Conservation (phyloP, 371 early-diverging fungal genomes). For the Mucor irregularis region DNA sequence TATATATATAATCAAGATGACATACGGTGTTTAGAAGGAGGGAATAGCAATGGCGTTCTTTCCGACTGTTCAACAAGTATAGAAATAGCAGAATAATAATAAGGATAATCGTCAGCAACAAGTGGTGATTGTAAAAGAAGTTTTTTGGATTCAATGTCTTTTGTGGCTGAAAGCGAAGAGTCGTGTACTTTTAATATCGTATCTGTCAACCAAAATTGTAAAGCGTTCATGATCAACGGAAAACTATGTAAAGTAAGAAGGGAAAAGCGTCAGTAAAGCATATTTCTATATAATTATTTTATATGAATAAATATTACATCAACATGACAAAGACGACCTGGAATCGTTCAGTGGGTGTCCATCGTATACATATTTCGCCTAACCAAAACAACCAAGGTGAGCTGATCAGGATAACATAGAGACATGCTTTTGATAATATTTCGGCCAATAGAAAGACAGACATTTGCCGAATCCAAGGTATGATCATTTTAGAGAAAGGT, state of each 20-base stretch:
- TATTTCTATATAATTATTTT: not conserved
- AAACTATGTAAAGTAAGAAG: constrained; percentile 25
- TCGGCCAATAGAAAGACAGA: constrained; percentile 32
- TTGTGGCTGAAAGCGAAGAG: not conserved
- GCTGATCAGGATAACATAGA: constrained; percentile 31
- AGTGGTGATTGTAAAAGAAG: not conserved
- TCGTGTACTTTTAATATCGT: constrained; percentile 51
- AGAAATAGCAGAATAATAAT: constrained; percentile 2
- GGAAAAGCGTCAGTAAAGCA: not conserved
- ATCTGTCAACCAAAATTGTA: constrained; percentile 70
- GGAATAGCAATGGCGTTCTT: constrained; percentile 14
- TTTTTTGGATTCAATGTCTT: not conserved
- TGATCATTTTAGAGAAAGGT: constrained; percentile 13
- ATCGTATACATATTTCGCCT: constrained; percentile 34
- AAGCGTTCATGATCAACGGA: constrained; percentile 64
- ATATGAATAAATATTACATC: constrained; percentile 27
- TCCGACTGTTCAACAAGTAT: constrained; percentile 17
- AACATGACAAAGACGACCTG: constrained; percentile 51
- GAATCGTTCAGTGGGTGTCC: constrained; percentile 24
- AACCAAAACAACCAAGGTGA: constrained; percentile 31
- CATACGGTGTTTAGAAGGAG: constrained; percentile 14
- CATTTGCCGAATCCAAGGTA: constrained; percentile 32
- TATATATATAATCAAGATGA: too few relatives aligned
- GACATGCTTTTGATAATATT: constrained; percentile 33
- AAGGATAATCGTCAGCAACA: not conserved